phyloP scores from a whole-genome alignment of 805 yeast genomes.

The Blastobotrys chiropterorum region DNA sequence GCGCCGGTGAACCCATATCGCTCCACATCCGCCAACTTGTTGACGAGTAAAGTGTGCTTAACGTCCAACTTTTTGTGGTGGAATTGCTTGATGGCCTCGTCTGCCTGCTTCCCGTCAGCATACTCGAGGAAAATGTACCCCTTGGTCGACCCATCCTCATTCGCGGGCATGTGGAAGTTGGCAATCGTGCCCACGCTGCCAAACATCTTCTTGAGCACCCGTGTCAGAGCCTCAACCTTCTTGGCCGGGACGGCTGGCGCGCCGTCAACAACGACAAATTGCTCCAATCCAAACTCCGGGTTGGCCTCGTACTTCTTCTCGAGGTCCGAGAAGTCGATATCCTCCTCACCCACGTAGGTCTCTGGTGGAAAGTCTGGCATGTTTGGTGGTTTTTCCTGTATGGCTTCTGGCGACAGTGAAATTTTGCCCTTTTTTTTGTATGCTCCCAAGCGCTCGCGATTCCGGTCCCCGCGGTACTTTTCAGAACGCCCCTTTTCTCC shows the following conservation, averaged over 20 bases:
- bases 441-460: neutral
- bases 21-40: slow-evolving; percentile 77
- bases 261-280: slow-evolving; percentile 84
- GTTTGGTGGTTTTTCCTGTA: neutral
- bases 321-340: slow-evolving; percentile 71
- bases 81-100: slow-evolving; percentile 69
- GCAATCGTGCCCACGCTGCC: slow-evolving; percentile 66
- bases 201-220: slow-evolving; percentile 73
- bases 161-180: slow-evolving; percentile 68
- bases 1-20: slow-evolving; percentile 64
- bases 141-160: slow-evolving; percentile 66
- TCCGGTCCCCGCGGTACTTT: too few species aligned
- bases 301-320: slow-evolving; percentile 67
- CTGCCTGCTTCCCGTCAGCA: slow-evolving; percentile 59
- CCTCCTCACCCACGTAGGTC: slow-evolving; percentile 31
- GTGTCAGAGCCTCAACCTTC: slow-evolving; percentile 75
- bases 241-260: slow-evolving; percentile 92
- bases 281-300: slow-evolving; percentile 58
- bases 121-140: slow-evolving; percentile 82
- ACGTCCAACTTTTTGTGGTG: slow-evolving; percentile 90
- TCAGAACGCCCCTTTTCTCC: neutral
- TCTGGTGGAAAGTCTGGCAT: slow-evolving; percentile 5
- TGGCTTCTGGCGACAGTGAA: neutral
- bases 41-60: slow-evolving; percentile 82
- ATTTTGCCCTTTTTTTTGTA: neutral